Conservation (phyloP, 129 eudicot genomes). For the Flaveria ramosissima region DNA sequence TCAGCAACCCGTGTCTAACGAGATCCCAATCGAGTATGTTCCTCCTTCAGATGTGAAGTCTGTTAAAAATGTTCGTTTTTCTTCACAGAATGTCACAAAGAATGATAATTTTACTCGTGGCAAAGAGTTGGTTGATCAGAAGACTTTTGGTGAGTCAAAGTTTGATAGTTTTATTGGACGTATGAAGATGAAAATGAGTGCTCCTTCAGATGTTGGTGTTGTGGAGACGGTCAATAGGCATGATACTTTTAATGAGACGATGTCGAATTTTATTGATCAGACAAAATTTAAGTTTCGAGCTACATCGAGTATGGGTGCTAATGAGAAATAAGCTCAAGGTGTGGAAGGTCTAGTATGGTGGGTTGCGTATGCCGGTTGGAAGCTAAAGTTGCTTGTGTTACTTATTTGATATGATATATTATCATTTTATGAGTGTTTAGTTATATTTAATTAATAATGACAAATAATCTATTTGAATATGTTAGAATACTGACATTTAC, state of each 20-base stretch:
- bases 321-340: not conserved
- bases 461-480: not conserved
- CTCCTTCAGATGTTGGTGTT: conserved; percentile 35
- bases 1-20: conserved; percentile 19
- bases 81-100: conserved; percentile 12
- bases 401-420: conserved; percentile 5
- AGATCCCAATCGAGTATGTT: conserved; percentile 39
- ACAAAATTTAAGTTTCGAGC: conserved; percentile 51
- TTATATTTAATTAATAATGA: not conserved
- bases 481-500: too few relatives aligned
- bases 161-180: conserved; percentile 47
- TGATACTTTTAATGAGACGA: conserved; percentile 68
- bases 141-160: conserved; percentile 28
- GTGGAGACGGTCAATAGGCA: conserved; percentile 19
- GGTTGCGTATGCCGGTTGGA: conserved; percentile 3
- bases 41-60: conserved; percentile 21
- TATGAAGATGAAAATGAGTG: conserved; percentile 50
- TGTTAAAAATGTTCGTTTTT: conserved; percentile 25
- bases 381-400: conserved; percentile 14
- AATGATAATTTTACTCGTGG: not conserved
- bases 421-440: conserved; percentile 1
- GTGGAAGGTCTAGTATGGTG: not conserved
- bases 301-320: conserved; percentile 40
- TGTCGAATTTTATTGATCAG: conserved; percentile 46
- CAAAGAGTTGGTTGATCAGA: conserved; percentile 25